Conservation (phyloP, 306 rosid genomes). For the Pterocarpus macrocarpus region DNA sequence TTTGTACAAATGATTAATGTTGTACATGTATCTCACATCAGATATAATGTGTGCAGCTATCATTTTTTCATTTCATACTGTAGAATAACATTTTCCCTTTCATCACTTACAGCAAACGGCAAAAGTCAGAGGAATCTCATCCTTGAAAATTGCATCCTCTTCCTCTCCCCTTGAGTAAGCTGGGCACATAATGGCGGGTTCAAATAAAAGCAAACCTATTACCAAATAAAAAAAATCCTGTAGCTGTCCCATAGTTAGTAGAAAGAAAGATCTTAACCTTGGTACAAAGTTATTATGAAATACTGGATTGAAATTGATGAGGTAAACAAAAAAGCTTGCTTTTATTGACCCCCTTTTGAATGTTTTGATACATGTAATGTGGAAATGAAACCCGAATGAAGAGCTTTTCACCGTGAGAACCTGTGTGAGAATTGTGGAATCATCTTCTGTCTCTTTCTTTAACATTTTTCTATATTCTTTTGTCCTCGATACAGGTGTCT, state of each 20-base stretch:
- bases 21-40: neutral
- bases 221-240: neutral
- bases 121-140: neutral
- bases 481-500: constrained; percentile 15
- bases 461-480: neutral
- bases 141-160: too few species aligned
- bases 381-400: neutral
- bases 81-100: neutral
- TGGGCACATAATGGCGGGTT: neutral
- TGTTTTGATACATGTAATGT: constrained; percentile 6
- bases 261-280: neutral
- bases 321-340: neutral
- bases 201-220: neutral
- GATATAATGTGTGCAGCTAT: neutral
- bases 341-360: constrained; percentile 37
- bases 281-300: neutral
- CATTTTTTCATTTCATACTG: neutral
- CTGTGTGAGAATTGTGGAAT: constrained; percentile 22
- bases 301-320: neutral
- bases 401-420: constrained; percentile 35
- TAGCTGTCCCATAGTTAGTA: neutral
- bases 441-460: constrained; percentile 37
- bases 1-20: neutral
- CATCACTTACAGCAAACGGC: neutral
- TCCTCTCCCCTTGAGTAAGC: too few species aligned